Base-by-base conservation (phyloP, 495 filamentous ascomycete genomes). In the Daldinia vernicosa region DNA sequence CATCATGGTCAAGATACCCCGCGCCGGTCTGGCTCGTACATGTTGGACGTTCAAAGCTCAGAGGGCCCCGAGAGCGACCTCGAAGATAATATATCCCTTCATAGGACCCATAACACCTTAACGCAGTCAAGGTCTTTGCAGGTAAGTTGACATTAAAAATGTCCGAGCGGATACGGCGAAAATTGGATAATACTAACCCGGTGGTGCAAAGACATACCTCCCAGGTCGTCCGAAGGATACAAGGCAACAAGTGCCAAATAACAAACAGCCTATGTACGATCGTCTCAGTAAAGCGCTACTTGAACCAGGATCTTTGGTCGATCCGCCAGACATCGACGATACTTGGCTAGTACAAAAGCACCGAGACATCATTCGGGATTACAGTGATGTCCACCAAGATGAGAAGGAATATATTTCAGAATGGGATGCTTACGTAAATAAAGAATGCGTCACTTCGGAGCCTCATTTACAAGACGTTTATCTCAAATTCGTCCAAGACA, bases 331-430 rank as follows among this genome's bases (percentile, higher is more conserved):
- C 1, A 74, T 82, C 6, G 82, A 86, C 70, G 82, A 84, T 56
- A 69, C 69, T 33, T 87, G 84, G 85, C 77, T 87, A 9, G 70
- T 83, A 6, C 80, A 83, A 51, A 87, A 87, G 72, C 83, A 86
- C 63, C 79, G 81, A 26, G 83, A 87, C 55, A 81, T 78, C 59
- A 81, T 87, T 30, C 74, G 78, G 9, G 85, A 87, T 60, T 86
- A 83, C 57, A 79, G 76, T 45, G 85, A 86, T 66, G 76, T 87
- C 11, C 77, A 80, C 17, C 75, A 74, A 14, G 77, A 77, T 14
- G 85, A 87, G 59, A 85, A 84, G 61, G 85, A 87, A 63, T 87
- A 83, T 60, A 79, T 86, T 65, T 77, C 76, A 50, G 78, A 81
- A 53, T 87, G 84, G 84, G 84, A 87, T 57, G 75, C 79, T 3